phyloP scores from a whole-genome alignment of 2,329 filamentous ascomycete species.

The Aureobasidium sp. region DNA sequence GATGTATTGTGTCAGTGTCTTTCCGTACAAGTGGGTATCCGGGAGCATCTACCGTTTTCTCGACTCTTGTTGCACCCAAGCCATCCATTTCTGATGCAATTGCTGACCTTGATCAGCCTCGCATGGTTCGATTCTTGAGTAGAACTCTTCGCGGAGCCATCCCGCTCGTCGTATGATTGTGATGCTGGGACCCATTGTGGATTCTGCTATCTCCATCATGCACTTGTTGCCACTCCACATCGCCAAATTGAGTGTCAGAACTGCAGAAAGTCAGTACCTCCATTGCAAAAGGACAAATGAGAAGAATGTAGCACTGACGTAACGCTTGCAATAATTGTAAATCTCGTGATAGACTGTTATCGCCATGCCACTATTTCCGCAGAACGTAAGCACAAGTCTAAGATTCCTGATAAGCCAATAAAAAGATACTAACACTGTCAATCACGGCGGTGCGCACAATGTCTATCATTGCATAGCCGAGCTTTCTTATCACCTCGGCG shows the following conservation, averaged over 20 bases:
- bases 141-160: neutral
- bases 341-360: no score
- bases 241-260: neutral
- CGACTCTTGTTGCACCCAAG: neutral
- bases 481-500: no score
- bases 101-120: neutral
- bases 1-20: neutral
- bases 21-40: neutral
- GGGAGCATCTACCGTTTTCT: neutral
- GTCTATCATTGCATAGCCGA: no score
- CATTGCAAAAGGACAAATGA: neutral
- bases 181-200: neutral
- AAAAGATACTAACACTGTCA: no score
- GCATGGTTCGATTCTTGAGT: neutral
- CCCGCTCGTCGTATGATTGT: neutral
- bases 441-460: no score
- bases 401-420: no score
- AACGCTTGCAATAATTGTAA: no score
- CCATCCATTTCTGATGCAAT: neutral
- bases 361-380: no score
- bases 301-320: no score
- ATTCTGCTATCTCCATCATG: neutral
- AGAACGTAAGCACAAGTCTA: no score
- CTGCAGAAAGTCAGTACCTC: neutral
- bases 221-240: neutral